Percentiles rank a stretch among this genome's conserved stretches.
These are phyloP conservation scores for Aspergillus sp. DNA, from an alignment of 2,329 filamentous ascomycete genomes.

Conservation along the genomic window DNA sequence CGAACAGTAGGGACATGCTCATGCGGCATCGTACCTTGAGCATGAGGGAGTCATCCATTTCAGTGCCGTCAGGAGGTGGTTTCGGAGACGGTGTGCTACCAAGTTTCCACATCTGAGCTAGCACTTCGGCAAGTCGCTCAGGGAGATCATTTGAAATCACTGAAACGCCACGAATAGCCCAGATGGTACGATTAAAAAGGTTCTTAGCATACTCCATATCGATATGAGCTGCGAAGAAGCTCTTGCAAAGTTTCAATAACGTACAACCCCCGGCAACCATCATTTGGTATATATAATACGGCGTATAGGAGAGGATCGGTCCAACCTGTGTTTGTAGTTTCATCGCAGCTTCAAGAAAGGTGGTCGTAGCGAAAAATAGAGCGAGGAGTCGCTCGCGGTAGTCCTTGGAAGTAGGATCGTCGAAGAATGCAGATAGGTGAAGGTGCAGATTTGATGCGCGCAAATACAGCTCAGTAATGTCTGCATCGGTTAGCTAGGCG, in stretches of 20 bases:
- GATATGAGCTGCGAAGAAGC: conserved; percentile 59
- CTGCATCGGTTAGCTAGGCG: conserved; percentile 19
- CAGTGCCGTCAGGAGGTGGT: conserved; percentile 26
- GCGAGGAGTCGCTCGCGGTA: conserved; percentile 48
- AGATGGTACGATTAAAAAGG: conserved; percentile 60
- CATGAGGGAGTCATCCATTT: conserved; percentile 51
- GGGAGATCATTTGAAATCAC: conserved; percentile 64
- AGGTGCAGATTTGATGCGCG: conserved; percentile 49
- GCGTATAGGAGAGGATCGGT: conserved; percentile 53
- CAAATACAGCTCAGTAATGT: conserved; percentile 49
- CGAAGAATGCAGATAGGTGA: conserved; percentile 51
- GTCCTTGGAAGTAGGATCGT: conserved; percentile 46
- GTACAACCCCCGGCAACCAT: conserved; percentile 65
- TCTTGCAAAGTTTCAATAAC: conserved; percentile 65
- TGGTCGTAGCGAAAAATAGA: conserved; percentile 47
- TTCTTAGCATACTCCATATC: conserved; percentile 57
- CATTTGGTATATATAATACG: conserved; percentile 67
- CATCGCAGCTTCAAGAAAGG: conserved; percentile 49
- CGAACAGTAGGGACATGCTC: conserved; percentile 67
- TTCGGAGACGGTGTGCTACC: conserved; percentile 36
- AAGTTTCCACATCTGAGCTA: conserved; percentile 65
- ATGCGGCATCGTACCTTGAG: conserved; percentile 67
- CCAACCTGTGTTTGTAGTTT: conserved; percentile 46
- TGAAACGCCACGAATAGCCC: conserved; percentile 59
- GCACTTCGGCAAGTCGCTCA: conserved; percentile 63